These are phyloP conservation scores for Kalmanozyma brasiliensis DNA, from an alignment of 1,284 basidiomycete genomes.

Conservation along the genomic window DNA sequence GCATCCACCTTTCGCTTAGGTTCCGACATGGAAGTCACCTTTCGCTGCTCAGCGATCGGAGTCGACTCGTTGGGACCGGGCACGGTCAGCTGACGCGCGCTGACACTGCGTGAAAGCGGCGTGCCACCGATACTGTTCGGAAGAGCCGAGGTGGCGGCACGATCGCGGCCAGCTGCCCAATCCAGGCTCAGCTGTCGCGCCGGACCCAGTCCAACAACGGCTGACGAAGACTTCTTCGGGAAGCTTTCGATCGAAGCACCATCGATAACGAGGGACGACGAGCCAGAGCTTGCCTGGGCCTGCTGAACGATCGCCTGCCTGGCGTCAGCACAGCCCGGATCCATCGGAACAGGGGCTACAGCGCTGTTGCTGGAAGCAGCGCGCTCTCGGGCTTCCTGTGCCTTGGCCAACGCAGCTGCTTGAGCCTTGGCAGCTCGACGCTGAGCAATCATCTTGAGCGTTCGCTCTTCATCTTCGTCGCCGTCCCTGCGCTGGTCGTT, in stretches of 20 bases:
- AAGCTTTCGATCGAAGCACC: constrained; percentile 3
- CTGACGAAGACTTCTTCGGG: constrained; percentile 10
- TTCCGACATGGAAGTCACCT: background rate
- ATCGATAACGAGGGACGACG: background rate
- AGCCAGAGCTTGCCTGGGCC: constrained; percentile 10
- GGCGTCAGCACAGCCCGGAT: constrained; percentile 41
- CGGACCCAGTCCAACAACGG: constrained; percentile 32
- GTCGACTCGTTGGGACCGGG: constrained; percentile 27
- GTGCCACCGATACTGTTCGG: constrained; percentile 39
- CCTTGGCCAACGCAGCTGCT: constrained; percentile 25
- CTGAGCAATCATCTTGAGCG: constrained; percentile 59
- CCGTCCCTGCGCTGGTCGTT: constrained; percentile 19
- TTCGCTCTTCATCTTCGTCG: constrained; percentile 65
- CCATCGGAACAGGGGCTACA: constrained; percentile 11
- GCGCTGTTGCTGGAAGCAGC: constrained; percentile 1
- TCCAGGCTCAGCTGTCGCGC: constrained; percentile 45
- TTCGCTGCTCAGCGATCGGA: constrained; percentile 8
- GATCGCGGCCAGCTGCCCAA: constrained; percentile 55
- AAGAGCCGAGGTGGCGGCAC: constrained; percentile 36
- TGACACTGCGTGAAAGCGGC: constrained; percentile 41
- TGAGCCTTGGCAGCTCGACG: constrained; percentile 52
- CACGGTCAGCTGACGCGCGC: constrained; percentile 28
- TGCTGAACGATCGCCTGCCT: constrained; percentile 43
- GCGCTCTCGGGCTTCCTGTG: constrained; percentile 22
- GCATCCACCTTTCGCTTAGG: constrained; percentile 14